Conservation (phyloP, 2,329 filamentous ascomycete species). For the Fusarium sp. region DNA sequence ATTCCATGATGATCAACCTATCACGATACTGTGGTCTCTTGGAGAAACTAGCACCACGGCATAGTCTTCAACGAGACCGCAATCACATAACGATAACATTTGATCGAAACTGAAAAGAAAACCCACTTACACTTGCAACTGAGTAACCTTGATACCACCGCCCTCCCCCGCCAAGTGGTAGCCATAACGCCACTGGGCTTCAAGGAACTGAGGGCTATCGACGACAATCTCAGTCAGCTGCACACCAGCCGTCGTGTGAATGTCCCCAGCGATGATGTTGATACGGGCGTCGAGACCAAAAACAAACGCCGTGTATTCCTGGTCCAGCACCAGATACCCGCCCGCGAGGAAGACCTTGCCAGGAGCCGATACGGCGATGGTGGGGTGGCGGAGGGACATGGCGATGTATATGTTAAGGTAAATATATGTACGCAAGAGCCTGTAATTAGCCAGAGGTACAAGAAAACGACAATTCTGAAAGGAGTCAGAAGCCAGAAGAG, state of each 20-base stretch:
- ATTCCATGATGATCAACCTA: slow-evolving; percentile 15
- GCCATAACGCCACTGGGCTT: slow-evolving; percentile 90
- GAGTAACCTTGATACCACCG: slow-evolving; percentile 86
- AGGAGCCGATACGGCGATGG: slow-evolving; percentile 84
- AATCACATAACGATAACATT: not conserved
- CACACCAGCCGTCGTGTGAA: slow-evolving; percentile 74
- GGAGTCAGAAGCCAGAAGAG: not conserved
- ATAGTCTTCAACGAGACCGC: not conserved
- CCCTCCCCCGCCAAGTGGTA: slow-evolving; percentile 78
- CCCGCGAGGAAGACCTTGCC: slow-evolving; percentile 97
- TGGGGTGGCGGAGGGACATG: slow-evolving; percentile 53
- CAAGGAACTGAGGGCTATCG: slow-evolving; percentile 89
- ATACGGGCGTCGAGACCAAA: slow-evolving; percentile 78
- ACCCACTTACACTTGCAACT: slow-evolving; percentile 81
- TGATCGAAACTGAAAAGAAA: not conserved
- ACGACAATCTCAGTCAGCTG: slow-evolving; percentile 83
- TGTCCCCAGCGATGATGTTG: slow-evolving; percentile 73
- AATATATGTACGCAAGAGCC: slow-evolving; percentile 8
- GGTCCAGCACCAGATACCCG: slow-evolving; percentile 94
- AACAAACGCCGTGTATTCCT: slow-evolving; percentile 83
- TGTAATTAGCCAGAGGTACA: not conserved
- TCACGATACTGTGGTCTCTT: slow-evolving; percentile 7
- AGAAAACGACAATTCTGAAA: not conserved
- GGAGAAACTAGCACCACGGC: not conserved
- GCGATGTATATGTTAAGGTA: not conserved